Base-by-base conservation (phyloP, 2,329 filamentous ascomycete species). In the Aspergillus sp. region DNA sequence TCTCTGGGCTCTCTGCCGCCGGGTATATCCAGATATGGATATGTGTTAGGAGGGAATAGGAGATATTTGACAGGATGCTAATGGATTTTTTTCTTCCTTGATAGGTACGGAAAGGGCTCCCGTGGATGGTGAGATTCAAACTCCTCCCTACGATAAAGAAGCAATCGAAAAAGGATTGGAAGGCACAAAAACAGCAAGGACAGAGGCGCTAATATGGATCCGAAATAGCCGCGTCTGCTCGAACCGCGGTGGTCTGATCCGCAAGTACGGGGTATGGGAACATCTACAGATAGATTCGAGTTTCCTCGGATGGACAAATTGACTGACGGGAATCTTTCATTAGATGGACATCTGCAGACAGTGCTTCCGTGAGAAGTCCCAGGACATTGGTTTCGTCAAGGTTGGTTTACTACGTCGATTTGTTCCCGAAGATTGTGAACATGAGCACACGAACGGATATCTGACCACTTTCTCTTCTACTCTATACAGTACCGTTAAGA, bases 241-340 rank as follows among this genome's bases (percentile, higher is more conserved):
- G 71, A 91, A 98, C 86, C 84, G 82, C 71, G 91, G 93, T 69
- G 93, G 93, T 94, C 84, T 98, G 64, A 95, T 98, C 83, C 90
- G 93, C 81, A 98, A 98, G 81, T 98, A 98, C 80, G 91, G 93
- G 68, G 65, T 68, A 66, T 62, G 64, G 48, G 55, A 46, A 57
- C 26, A 34, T 46, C 28, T 35, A 29, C 27, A 32, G 7, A n/a
- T 43, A 19, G 5, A 27, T 27, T 41, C 39, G 34, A 33, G 5
- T 48, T 33, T 34, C 19, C 10, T 42, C 29, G 41, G 26, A 26
- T 19, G 46, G 44, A 39, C 36, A 39, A 39, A 26, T 7, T 26
- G 36, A 44, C 49, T 53, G 48, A 54, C 50, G 46, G 54, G 54
- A 40, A 42, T 10, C 47, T 48, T 41, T 46, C 12, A 33, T 45